Conservation (phyloP, 164 flowering plant genomes). For the Magnolia kwangsiensis region DNA sequence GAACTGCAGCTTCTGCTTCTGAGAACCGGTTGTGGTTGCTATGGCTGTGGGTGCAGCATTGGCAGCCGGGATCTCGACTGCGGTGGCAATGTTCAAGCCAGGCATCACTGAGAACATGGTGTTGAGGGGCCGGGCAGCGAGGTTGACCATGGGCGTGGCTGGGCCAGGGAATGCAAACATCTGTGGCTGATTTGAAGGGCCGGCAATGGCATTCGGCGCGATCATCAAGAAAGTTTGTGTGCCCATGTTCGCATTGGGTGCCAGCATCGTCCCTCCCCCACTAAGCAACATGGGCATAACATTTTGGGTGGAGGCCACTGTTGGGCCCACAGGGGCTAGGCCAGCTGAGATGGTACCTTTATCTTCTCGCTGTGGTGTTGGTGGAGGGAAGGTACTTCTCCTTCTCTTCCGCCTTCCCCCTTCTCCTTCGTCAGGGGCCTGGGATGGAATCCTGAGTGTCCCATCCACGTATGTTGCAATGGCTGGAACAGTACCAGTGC, state of each 20-base stretch:
- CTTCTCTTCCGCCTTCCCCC: not conserved
- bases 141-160: not conserved
- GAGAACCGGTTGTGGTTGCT: not conserved
- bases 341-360: slow-evolving; percentile 1
- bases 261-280: not conserved
- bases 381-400: not conserved
- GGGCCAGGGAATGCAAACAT: slow-evolving; percentile 1
- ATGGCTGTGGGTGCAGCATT: not conserved
- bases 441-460: slow-evolving; percentile 7
- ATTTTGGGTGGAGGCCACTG: not conserved
- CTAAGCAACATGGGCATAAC: not conserved
- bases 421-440: not conserved
- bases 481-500: slow-evolving; percentile 28
- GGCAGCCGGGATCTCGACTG: not conserved
- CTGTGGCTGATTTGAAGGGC: slow-evolving; percentile 8
- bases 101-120: slow-evolving; percentile 8
- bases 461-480: slow-evolving; percentile 10
- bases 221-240: slow-evolving; percentile 7
- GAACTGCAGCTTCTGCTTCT: not conserved
- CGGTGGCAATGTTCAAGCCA: slow-evolving; percentile 3
- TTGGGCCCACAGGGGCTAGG: slow-evolving; percentile 5
- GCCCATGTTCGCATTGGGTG: slow-evolving; percentile 1
- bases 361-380: not conserved
- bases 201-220: slow-evolving; percentile 3
- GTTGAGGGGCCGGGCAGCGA: slow-evolving; percentile 1